Conservation (phyloP, 768 basidiomycete genomes). For the Neoboletus magnificus region DNA sequence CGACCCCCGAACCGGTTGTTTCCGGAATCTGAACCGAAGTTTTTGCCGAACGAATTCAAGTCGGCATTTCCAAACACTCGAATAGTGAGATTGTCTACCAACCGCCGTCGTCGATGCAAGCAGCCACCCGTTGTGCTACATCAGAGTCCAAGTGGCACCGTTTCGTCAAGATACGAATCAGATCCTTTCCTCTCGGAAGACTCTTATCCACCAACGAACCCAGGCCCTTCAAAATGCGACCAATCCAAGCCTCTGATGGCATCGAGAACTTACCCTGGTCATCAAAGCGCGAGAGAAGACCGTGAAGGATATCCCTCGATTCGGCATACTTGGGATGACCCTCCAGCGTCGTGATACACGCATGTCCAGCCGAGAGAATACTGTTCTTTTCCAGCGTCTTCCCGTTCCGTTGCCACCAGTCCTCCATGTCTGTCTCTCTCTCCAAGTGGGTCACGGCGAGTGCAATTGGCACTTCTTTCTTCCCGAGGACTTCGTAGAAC, state of each 20-base stretch:
- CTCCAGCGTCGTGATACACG: constrained; percentile 30
- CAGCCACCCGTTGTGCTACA: constrained; percentile 20
- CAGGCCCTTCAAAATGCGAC: constrained; percentile 22
- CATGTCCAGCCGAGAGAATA: constrained; percentile 27
- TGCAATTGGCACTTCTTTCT: constrained; percentile 36
- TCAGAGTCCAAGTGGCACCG: constrained; percentile 25
- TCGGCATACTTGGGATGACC: constrained; percentile 26
- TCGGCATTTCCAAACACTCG: not conserved
- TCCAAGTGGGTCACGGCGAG: constrained; percentile 41
- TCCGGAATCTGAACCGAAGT: not conserved
- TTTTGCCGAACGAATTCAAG: not conserved
- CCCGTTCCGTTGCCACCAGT: constrained; percentile 31
- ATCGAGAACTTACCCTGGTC: constrained; percentile 30
- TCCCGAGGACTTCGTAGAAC: constrained; percentile 27
- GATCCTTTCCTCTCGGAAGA: constrained; percentile 23
- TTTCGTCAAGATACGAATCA: constrained; percentile 25
- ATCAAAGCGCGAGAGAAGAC: constrained; percentile 18
- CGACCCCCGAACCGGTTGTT: too few relatives aligned
- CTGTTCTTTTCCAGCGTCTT: constrained; percentile 18
- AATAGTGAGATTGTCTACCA: too few relatives aligned
- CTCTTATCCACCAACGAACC: constrained; percentile 17
- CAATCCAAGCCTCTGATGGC: constrained; percentile 29
- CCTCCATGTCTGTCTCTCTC: constrained; percentile 31
- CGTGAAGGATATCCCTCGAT: constrained; percentile 28
- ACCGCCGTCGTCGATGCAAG: constrained; percentile 15